phyloP scores from a whole-genome alignment of 495 filamentous ascomycete species.

The Hyaloscypha finlandica region DNA sequence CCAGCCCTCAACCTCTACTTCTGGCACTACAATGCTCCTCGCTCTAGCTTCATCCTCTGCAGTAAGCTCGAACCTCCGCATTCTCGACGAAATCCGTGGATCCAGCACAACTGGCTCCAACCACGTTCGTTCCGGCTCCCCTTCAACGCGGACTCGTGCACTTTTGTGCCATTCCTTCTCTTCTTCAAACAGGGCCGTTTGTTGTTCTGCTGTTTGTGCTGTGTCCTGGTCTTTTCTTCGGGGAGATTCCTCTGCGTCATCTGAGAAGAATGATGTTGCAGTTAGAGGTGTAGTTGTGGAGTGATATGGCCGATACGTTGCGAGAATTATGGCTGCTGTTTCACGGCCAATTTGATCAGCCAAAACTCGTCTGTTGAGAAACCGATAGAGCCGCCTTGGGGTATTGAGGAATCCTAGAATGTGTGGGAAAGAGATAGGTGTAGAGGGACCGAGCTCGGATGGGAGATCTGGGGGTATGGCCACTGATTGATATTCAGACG shows the following conservation, averaged over 20 bases:
- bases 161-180: constrained; percentile 88
- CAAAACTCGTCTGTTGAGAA: constrained; percentile 79
- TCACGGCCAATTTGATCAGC: constrained; percentile 90
- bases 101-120: constrained; percentile 77
- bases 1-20: constrained; percentile 69
- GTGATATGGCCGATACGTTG: constrained; percentile 53
- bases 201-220: constrained; percentile 55
- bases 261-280: constrained; percentile 30
- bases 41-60: constrained; percentile 69
- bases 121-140: constrained; percentile 66
- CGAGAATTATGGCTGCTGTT: constrained; percentile 80
- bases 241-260: constrained; percentile 33
- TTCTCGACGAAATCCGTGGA: constrained; percentile 71
- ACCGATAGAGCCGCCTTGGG: constrained; percentile 81
- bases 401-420: constrained; percentile 94
- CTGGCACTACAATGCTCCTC: constrained; percentile 58
- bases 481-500: constrained; percentile 65
- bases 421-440: constrained; percentile 80
- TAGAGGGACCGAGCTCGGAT: constrained; percentile 59
- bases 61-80: constrained; percentile 72
- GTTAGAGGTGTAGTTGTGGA: constrained; percentile 12
- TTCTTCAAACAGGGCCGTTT: constrained; percentile 69
- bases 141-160: constrained; percentile 63
- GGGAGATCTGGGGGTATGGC: constrained; percentile 63
- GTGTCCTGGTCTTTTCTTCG: constrained; percentile 20